Conservation (phyloP, 495 filamentous ascomycete species). For the Daldinia decipiens region DNA sequence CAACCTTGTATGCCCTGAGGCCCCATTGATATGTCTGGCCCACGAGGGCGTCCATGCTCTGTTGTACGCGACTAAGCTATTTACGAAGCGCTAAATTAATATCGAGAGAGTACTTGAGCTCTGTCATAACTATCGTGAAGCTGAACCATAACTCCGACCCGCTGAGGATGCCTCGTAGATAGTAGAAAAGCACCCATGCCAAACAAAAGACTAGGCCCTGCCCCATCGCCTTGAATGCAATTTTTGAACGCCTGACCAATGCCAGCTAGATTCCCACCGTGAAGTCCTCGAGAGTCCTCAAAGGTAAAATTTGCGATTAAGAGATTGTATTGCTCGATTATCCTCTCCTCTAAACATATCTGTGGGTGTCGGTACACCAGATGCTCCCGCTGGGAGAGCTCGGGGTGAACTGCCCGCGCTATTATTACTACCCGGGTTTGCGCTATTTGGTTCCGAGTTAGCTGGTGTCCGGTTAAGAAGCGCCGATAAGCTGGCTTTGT, state of each 20-base stretch:
- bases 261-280: conserved; percentile 6
- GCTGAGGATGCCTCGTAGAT: conserved; percentile 24
- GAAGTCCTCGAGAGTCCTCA: conserved; percentile 11
- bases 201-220: conserved; percentile 16
- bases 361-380: conserved; percentile 49
- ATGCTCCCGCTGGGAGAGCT: conserved; percentile 50
- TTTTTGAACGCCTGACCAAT: conserved; percentile 43
- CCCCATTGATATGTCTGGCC: conserved; percentile 12
- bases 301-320: conserved; percentile 64
- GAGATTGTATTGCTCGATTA: conserved; percentile 69
- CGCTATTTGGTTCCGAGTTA: conserved; percentile 55
- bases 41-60: conserved; percentile 21
- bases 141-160: conserved; percentile 33
- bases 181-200: conserved; percentile 15
- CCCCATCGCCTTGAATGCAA: conserved; percentile 15
- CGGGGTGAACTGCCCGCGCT: conserved; percentile 52
- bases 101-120: conserved; percentile 9
- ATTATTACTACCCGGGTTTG: conserved; percentile 48
- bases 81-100: conserved; percentile 21
- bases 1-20: conserved; percentile 23
- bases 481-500: conserved; percentile 53
- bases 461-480: conserved; percentile 51
- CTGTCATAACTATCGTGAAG: conserved; percentile 23
- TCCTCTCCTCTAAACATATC: conserved; percentile 70
- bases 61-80: conserved; percentile 23